Base-by-base conservation (phyloP, 129 eudicot species). In the Gnaphalium uliginosum region DNA sequence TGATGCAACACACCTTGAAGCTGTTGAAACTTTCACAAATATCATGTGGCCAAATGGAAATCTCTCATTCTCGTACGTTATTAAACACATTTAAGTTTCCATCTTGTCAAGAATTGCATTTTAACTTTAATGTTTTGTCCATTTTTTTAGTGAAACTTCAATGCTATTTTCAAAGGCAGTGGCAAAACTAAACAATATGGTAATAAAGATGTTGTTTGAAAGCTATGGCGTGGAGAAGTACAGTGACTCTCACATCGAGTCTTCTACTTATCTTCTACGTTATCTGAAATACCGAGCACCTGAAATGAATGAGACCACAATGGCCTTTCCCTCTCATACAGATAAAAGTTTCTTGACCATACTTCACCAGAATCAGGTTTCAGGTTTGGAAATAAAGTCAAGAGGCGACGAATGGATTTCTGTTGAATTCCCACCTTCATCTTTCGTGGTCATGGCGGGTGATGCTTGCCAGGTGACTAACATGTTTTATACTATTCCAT, bases 361-460 rank as follows among this genome's bases (percentile, higher is more conserved):
- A 63, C 96, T 89, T 33, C 83, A 89, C 62, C 96, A 89, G 74
- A 89, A 89, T 83, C 90, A 83, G 18, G 78, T 89, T 72, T 89
- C 96, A 2, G 92, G 96, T 37, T 83, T 89, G 80, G 89, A 89
- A 79, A 74, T 87, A 68, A 85, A 53, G 78, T 46, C 88, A 3
- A 83, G 92, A 57, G 80, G 87, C 8, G 87, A 79, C 1, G 83
- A 83, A 51, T 87, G 96, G 92, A 83, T 87, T 54, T 58, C 80
- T 22, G 92, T 89, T 18, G 79, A 80, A 69, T 89, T 72, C 79
- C 92, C 96, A 1, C 84, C 92, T 27, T 71, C 78, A 0, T 86
- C 97, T 0, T 91, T 91, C 26, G 88, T 91, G 17, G 88, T 88
- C 81, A 89, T 89, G 96, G 96, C 96, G 0, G 92, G 96, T 0